Evolutionary conservation across 306 rosid genomes (phyloP).

Genomic region (Rosa lucieae): DNA sequence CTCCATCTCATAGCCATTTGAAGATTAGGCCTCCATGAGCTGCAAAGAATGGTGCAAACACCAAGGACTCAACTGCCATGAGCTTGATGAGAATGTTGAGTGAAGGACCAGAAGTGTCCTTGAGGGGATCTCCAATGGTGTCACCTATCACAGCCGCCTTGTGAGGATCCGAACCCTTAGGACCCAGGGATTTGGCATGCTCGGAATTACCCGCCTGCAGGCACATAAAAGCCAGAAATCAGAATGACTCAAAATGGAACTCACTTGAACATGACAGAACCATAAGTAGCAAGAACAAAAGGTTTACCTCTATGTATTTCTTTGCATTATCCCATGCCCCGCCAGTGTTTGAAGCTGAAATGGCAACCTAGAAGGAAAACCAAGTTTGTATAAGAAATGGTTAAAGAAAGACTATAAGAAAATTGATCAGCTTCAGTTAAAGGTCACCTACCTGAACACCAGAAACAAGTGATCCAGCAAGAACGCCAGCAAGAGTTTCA

Average conservation of each 20-base stretch:
- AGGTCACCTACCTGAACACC: constrained; percentile 60
- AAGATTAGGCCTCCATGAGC: constrained; percentile 67
- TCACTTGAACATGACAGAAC: constrained; percentile 1
- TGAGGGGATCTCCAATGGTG: constrained; percentile 61
- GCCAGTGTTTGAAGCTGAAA: constrained; percentile 71
- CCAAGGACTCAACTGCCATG: constrained; percentile 66
- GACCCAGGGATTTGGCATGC: constrained; percentile 66
- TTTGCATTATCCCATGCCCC: constrained; percentile 75
- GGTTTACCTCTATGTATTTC: constrained; percentile 61
- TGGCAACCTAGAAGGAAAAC: constrained; percentile 46
- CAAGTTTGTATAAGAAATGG: background rate
- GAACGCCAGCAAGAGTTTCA: constrained; percentile 69
- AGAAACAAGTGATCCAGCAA: constrained; percentile 74
- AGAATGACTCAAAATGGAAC: background rate
- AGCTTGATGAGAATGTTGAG: constrained; percentile 67
- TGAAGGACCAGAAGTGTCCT: constrained; percentile 69
- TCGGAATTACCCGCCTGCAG: constrained; percentile 52
- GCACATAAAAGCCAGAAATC: background rate
- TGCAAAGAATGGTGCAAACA: constrained; percentile 67
- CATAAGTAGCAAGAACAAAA: constrained; percentile 11
- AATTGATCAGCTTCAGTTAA: background rate
- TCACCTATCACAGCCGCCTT: constrained; percentile 64
- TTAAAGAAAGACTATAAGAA: background rate
- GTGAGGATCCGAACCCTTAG: constrained; percentile 63
- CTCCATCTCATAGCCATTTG: constrained; percentile 37